Evolutionary conservation across 106 monocot species (phyloP).

Genomic region (Dendrobium chrysotoxum): DNA sequence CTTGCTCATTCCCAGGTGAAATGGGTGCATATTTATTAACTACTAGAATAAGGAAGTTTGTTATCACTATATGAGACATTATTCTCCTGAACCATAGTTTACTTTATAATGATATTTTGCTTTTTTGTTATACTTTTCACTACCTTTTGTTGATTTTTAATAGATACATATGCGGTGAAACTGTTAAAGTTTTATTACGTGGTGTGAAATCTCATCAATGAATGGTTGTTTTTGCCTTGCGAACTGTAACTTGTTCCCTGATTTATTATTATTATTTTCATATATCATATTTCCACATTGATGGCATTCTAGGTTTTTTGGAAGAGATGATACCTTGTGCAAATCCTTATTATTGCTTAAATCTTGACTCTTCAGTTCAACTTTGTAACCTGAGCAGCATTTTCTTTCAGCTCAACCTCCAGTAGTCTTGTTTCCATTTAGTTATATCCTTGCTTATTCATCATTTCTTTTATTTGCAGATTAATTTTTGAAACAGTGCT

Average conservation of each 20-base stretch:
- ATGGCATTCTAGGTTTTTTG: not conserved
- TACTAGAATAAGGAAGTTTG: too few species aligned
- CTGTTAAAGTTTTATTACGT: too few species aligned
- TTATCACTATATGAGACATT: too few species aligned
- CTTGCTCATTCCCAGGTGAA: too few species aligned
- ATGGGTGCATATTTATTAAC: too few species aligned
- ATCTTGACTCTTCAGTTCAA: not conserved
- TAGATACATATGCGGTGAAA: too few species aligned
- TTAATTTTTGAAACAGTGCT: conserved; percentile 86
- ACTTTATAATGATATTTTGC: too few species aligned
- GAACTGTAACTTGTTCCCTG: not conserved
- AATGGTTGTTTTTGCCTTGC: not conserved
- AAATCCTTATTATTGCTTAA: not conserved
- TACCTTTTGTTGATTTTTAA: too few species aligned
- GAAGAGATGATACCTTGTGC: not conserved
- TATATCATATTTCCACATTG: not conserved
- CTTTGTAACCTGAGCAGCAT: not conserved
- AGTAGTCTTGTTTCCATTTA: not conserved
- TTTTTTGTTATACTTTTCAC: too few species aligned
- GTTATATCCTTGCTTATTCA: not conserved
- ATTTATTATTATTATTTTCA: not conserved
- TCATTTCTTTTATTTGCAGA: conserved; percentile 31
- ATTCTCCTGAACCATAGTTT: too few species aligned
- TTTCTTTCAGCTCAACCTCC: not conserved
- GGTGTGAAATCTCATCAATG: too few species aligned